Percentiles rank a stretch among this genome's conserved stretches.
phyloP scores from a whole-genome alignment of 164 flowering plant genomes.

The Aristolochia californica region DNA sequence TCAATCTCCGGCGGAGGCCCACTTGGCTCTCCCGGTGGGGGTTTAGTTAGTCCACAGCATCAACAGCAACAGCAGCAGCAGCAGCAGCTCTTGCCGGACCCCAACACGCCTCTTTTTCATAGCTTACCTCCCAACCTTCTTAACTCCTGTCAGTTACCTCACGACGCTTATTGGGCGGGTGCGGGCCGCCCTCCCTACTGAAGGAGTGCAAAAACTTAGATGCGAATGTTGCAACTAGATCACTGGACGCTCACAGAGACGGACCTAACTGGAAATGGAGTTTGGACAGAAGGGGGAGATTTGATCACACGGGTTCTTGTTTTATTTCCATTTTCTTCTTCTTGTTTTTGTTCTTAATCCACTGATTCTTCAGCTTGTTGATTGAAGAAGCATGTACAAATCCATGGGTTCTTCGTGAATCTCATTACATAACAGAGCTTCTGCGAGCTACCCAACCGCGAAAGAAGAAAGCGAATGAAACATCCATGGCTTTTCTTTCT shows the following conservation, averaged over 20 bases:
- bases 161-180: constrained; percentile 50
- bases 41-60: constrained; percentile 11
- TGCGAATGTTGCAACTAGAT: too few relatives aligned
- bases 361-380: constrained; percentile 16
- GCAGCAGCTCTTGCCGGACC: constrained; percentile 38
- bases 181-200: constrained; percentile 51
- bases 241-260: too few relatives aligned
- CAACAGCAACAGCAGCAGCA: constrained; percentile 33
- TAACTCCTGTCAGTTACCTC: constrained; percentile 45
- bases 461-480: too few relatives aligned
- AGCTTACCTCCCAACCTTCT: constrained; percentile 58
- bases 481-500: constrained; percentile 2
- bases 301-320: constrained; percentile 3
- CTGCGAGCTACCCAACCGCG: constrained; percentile 2
- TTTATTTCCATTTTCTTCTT: constrained; percentile 18
- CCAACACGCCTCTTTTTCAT: constrained; percentile 37
- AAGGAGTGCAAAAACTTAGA: too few relatives aligned
- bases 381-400: constrained; percentile 31
- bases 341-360: background rate
- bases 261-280: too few relatives aligned
- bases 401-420: constrained; percentile 29
- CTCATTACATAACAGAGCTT: constrained; percentile 11
- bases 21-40: constrained; percentile 32
- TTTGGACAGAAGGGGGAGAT: too few relatives aligned
- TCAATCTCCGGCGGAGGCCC: constrained; percentile 24